Evolutionary conservation across 805 yeast species (phyloP).

Genomic region (Cyberlindnera maritima): DNA sequence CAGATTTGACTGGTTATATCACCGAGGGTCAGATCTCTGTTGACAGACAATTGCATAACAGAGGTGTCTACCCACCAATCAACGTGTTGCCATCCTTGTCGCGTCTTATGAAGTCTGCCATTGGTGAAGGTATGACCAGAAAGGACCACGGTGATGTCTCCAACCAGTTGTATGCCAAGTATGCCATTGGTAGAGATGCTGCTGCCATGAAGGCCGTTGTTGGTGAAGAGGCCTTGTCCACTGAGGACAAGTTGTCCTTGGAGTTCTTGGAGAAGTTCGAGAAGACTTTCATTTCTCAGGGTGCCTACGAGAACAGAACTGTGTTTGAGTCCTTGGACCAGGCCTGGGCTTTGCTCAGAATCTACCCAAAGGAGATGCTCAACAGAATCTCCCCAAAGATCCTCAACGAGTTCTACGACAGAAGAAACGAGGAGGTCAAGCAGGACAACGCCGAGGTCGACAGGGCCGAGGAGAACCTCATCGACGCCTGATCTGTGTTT

Average conservation of each 20-base stretch:
- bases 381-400: constrained; percentile 99
- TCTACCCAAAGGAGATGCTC: constrained; percentile 97
- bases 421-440: constrained; percentile 66
- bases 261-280: constrained; percentile 98
- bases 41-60: constrained; percentile 93
- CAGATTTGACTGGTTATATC: constrained; percentile 98
- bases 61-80: constrained; percentile 98
- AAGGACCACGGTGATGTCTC: constrained; percentile 99
- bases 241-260: constrained; percentile 94
- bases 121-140: constrained; percentile 99
- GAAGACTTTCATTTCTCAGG: constrained; percentile 91
- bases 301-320: constrained; percentile 94
- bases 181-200: constrained; percentile 99
- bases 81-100: constrained; percentile 96
- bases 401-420: constrained; percentile 90
- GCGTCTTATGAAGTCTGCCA: constrained; percentile 98
- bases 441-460: constrained; percentile 40
- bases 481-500: constrained; percentile 32
- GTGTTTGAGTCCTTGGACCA: constrained; percentile 94
- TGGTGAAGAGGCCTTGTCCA: constrained; percentile 98
- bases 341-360: constrained; percentile 97
- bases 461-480: constrained; percentile 33
- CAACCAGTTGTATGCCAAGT: constrained; percentile 97
- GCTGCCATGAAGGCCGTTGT: constrained; percentile 99
- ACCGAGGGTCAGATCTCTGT: constrained; percentile 98